Percentiles rank a stretch among this genome's conserved stretches.
Conservation (phyloP, 768 basidiomycete genomes). For the Boletus reticulatus region DNA sequence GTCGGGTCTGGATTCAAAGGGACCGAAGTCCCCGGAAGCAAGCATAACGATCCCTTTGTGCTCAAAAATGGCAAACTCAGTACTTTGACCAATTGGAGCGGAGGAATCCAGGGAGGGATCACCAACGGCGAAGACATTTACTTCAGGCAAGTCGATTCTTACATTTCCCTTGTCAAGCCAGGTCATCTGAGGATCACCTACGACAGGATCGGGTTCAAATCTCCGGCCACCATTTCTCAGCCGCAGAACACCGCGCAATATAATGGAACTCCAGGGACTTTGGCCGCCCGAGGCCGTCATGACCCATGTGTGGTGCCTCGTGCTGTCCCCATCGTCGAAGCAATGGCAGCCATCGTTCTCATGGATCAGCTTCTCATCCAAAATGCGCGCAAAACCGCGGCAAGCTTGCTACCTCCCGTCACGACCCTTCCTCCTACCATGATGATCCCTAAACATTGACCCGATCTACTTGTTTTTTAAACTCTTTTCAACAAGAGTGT, state of each 20-base stretch:
- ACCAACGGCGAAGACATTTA: constrained; percentile 97
- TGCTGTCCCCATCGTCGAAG: constrained; percentile 96
- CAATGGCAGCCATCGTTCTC: constrained; percentile 93
- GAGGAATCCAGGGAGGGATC: constrained; percentile 97
- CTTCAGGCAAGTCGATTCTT: constrained; percentile 66
- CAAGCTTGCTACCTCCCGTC: constrained; percentile 76
- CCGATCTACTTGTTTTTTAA: neutral
- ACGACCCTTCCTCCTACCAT: constrained; percentile 92
- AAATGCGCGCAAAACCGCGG: constrained; percentile 74
- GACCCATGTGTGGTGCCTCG: constrained; percentile 98
- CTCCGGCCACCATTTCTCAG: constrained; percentile 96
- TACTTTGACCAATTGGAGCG: constrained; percentile 93
- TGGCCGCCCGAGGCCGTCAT: constrained; percentile 92
- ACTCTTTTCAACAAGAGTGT: constrained; percentile 2
- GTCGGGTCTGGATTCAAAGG: constrained; percentile 96
- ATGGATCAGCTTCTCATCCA: constrained; percentile 94
- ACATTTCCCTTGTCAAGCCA: neutral
- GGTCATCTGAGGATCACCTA: constrained; percentile 9
- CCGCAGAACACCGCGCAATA: constrained; percentile 90
- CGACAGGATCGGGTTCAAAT: constrained; percentile 90
- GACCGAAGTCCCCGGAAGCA: constrained; percentile 88
- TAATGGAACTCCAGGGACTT: constrained; percentile 82
- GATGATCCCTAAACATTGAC: constrained; percentile 55
- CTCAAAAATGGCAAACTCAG: constrained; percentile 69
- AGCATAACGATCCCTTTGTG: constrained; percentile 91